These are phyloP conservation scores for Pisolithus albus DNA, from an alignment of 768 basidiomycete genomes.

Conservation along the genomic window DNA sequence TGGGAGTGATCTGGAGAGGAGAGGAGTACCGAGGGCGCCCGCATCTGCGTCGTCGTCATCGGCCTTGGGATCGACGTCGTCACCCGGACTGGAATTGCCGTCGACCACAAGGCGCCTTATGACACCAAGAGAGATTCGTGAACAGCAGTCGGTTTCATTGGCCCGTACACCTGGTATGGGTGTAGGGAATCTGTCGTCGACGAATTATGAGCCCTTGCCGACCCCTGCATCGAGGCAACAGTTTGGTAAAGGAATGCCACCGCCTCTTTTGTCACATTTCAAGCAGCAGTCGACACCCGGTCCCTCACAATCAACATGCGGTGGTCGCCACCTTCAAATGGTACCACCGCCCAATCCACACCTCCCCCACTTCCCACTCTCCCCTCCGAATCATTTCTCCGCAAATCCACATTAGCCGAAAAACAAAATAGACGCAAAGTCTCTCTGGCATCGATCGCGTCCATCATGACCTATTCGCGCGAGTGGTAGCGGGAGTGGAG, in stretches of 20 bases:
- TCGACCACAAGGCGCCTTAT: conserved; percentile 44
- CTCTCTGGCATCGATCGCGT: conserved; percentile 39
- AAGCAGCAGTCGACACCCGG: no score
- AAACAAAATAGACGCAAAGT: conserved; percentile 33
- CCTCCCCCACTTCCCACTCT: conserved; percentile 54
- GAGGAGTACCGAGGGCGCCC: conserved; percentile 14
- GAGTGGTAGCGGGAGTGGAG: conserved; percentile 1
- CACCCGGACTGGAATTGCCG: no score
- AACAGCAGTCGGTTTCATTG: conserved; percentile 26
- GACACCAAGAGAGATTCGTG: conserved; percentile 50
- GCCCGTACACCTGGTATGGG: conserved; percentile 15
- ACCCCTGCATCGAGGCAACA: conserved; percentile 35
- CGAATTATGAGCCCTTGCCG: conserved; percentile 40
- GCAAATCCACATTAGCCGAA: conserved; percentile 18
- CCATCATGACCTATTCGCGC: conserved; percentile 42
- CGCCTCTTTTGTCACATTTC: conserved; percentile 8
- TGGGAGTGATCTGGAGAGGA: conserved; percentile 21
- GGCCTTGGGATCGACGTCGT: neutral
- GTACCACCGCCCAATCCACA: conserved; percentile 23
- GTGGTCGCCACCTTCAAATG: no score
- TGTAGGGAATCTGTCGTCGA: conserved; percentile 19
- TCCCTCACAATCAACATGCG: no score
- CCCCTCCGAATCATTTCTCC: conserved; percentile 47
- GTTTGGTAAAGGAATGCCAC: neutral
- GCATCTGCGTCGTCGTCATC: neutral